Evolutionary conservation across 2,329 filamentous ascomycete genomes (phyloP).

Genomic region (Penicillium griseofulvum): DNA sequence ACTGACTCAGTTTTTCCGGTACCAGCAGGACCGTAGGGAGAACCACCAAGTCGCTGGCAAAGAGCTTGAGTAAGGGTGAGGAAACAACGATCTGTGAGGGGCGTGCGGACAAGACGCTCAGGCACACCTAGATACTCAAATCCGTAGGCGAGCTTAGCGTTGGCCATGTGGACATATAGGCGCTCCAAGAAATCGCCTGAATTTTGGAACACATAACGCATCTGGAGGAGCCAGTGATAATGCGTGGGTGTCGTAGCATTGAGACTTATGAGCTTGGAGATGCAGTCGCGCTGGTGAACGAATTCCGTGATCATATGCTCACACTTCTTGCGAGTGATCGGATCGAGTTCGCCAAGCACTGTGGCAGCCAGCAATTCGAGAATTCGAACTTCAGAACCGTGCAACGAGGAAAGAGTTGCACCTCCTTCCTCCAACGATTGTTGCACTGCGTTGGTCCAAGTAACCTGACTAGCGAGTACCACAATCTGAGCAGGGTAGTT

Average conservation of each 20-base stretch:
- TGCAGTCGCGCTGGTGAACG: slow-evolving; percentile 92
- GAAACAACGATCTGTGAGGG: slow-evolving; percentile 97
- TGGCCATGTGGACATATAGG: slow-evolving; percentile 92
- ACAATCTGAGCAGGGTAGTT: slow-evolving; percentile 91
- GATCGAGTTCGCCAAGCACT: slow-evolving; percentile 83
- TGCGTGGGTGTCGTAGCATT: slow-evolving; percentile 74
- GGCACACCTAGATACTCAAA: slow-evolving; percentile 98
- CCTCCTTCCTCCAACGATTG: slow-evolving; percentile 71
- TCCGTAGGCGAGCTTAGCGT: slow-evolving; percentile 90
- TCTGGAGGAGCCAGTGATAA: slow-evolving; percentile 91
- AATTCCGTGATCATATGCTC: slow-evolving; percentile 99
- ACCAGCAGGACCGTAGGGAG: slow-evolving; percentile 93
- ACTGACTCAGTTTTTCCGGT: slow-evolving; percentile 99
- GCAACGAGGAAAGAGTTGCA: slow-evolving; percentile 65
- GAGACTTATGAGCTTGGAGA: slow-evolving; percentile 76
- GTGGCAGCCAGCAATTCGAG: slow-evolving; percentile 82
- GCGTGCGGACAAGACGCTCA: slow-evolving; percentile 92
- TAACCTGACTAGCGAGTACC: slow-evolving; percentile 87
- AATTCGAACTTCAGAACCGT: slow-evolving; percentile 78
- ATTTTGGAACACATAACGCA: slow-evolving; percentile 88
- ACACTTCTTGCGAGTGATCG: slow-evolving; percentile 90
- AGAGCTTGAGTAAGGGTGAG: slow-evolving; percentile 94
- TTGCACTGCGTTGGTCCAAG: slow-evolving; percentile 88
- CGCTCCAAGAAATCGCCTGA: slow-evolving; percentile 80
- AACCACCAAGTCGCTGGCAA: slow-evolving; percentile 91